These are phyloP conservation scores for Mucor lusitanicus DNA, from an alignment of 371 early-diverging fungal species.

Conservation along the genomic window DNA sequence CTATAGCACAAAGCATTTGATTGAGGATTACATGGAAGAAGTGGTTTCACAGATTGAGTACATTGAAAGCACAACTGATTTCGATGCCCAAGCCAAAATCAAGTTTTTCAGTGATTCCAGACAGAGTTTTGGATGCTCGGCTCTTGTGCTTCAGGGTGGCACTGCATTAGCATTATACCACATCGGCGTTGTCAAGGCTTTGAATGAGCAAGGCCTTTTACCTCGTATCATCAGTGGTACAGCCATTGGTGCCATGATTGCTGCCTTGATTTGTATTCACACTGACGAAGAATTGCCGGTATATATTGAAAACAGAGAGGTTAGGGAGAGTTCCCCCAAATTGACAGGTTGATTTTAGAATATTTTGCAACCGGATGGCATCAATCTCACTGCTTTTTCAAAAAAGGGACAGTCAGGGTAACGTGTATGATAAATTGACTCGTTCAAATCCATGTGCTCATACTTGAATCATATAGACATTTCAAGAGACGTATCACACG, in stretches of 20 bases:
- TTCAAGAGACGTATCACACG: slow-evolving; percentile 62
- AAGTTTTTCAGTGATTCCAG: slow-evolving; percentile 72
- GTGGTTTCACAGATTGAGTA: slow-evolving; percentile 61
- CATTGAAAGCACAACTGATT: slow-evolving; percentile 51
- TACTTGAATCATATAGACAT: slow-evolving; percentile 27
- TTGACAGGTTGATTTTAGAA: slow-evolving; percentile 26
- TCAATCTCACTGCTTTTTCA: slow-evolving; percentile 67
- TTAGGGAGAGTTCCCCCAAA: background rate
- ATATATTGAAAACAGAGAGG: background rate
- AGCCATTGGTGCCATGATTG: slow-evolving; percentile 72
- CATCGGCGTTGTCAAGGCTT: slow-evolving; percentile 73
- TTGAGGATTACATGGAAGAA: slow-evolving; percentile 73
- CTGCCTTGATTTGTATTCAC: slow-evolving; percentile 71
- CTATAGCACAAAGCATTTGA: slow-evolving; percentile 65
- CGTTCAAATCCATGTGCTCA: too few relatives aligned
- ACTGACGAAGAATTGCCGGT: slow-evolving; percentile 72
- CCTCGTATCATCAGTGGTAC: slow-evolving; percentile 77
- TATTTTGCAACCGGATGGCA: slow-evolving; percentile 62
- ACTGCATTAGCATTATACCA: slow-evolving; percentile 69
- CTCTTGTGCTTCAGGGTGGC: slow-evolving; percentile 72
- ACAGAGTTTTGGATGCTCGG: slow-evolving; percentile 71
- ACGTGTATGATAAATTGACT: background rate
- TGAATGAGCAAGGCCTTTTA: slow-evolving; percentile 64
- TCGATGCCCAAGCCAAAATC: slow-evolving; percentile 58
- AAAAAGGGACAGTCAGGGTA: slow-evolving; percentile 52